phyloP scores from a whole-genome alignment of 2,329 filamentous ascomycete species.

The Colletotrichum viniferum region DNA sequence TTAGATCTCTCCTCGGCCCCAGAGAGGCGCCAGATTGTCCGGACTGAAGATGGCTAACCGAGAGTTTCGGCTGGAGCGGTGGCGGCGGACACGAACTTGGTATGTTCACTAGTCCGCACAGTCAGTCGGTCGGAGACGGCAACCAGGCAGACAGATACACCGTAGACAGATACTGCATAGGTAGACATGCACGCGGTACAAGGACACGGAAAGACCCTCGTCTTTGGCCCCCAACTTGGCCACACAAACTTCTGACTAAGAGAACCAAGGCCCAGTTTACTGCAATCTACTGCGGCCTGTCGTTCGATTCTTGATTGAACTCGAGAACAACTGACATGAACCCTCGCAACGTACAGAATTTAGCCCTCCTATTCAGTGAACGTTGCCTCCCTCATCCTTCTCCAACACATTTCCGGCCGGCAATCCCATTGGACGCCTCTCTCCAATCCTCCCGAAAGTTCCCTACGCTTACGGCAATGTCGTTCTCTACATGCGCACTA shows the following conservation, averaged over 20 bases:
- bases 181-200: neutral
- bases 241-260: neutral
- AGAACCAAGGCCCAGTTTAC: neutral
- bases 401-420: neutral
- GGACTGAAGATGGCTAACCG: conserved; percentile 1
- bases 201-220: neutral
- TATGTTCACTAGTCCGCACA: neutral
- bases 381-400: neutral
- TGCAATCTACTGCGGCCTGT: neutral
- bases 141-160: neutral
- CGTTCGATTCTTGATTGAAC: neutral
- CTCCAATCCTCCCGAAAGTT: conserved; percentile 15
- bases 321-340: conserved; percentile 1
- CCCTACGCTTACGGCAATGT: neutral
- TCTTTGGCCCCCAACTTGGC: neutral
- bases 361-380: neutral
- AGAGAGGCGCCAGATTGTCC: neutral
- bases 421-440: conserved; percentile 17
- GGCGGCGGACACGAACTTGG: neutral
- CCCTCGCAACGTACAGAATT: neutral
- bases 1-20: neutral
- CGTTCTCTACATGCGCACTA: neutral
- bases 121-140: neutral
- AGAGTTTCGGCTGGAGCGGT: conserved; percentile 10
- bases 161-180: too few relatives aligned